Conservation (phyloP, 176 grass and related monocot genomes). For the Saccharum spontaneum region DNA sequence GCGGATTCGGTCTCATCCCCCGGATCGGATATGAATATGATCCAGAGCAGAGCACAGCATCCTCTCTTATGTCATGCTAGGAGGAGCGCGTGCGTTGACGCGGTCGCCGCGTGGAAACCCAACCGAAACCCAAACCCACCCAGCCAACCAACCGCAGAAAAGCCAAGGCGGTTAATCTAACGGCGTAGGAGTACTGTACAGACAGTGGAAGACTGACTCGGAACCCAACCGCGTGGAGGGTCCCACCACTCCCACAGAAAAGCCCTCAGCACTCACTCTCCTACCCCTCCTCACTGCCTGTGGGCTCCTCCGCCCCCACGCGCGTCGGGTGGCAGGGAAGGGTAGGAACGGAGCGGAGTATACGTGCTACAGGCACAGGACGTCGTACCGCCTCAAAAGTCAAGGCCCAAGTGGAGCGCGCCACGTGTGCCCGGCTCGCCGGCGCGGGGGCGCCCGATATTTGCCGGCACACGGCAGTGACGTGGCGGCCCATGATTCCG, state of each 20-base stretch:
- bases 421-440: not conserved
- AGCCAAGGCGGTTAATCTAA: not conserved
- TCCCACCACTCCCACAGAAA: not conserved
- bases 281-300: fast-evolving
- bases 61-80: too few species aligned
- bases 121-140: not conserved
- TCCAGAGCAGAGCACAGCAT: too few species aligned
- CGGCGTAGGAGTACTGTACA: not conserved
- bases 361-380: too few species aligned
- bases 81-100: slow-evolving; percentile 19
- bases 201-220: slow-evolving; percentile 57
- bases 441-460: slow-evolving; percentile 8
- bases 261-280: fast-evolving
- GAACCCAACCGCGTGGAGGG: slow-evolving; percentile 24
- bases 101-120: not conserved
- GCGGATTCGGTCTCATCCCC: too few species aligned
- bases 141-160: slow-evolving; percentile 8
- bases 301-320: not conserved
- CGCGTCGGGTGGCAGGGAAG: too few species aligned
- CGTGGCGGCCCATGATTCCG: not conserved
- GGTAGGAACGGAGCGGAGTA: too few species aligned
- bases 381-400: not conserved
- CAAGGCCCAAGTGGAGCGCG: not conserved
- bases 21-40: too few species aligned
- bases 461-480: slow-evolving; percentile 25